These are phyloP conservation scores for Casuarina glauca DNA, from an alignment of 306 rosid genomes.

Conservation along the genomic window DNA sequence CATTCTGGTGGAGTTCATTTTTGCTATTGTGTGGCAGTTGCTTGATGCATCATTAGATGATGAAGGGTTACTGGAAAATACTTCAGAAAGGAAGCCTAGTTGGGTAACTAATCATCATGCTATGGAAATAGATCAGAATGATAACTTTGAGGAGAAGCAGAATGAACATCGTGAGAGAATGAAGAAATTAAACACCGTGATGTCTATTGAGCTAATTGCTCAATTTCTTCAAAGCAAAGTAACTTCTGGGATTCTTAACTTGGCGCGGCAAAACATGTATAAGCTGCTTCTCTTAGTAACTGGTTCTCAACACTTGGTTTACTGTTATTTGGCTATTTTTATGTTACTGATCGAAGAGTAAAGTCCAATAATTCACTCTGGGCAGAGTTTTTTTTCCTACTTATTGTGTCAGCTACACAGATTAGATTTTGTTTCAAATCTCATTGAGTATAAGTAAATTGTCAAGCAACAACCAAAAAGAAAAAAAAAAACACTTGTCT, in stretches of 20 bases:
- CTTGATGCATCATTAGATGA: slow-evolving; percentile 89
- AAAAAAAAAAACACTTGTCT: background rate
- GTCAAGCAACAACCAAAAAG: slow-evolving; percentile 1
- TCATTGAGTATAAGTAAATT: background rate
- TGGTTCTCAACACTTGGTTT: background rate
- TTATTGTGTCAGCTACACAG: background rate
- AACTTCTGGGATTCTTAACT: slow-evolving; percentile 68
- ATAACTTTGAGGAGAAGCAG: slow-evolving; percentile 47
- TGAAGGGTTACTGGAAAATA: slow-evolving; percentile 75
- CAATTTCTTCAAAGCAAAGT: slow-evolving; percentile 65
- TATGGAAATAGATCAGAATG: slow-evolving; percentile 66
- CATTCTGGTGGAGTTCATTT: slow-evolving; percentile 73
- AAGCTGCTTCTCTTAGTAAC: slow-evolving; percentile 26
- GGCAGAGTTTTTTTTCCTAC: slow-evolving; percentile 10
- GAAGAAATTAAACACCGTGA: slow-evolving; percentile 56
- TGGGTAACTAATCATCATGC: slow-evolving; percentile 65
- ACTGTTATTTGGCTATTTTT: background rate
- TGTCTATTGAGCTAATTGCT: slow-evolving; percentile 79
- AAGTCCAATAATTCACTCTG: background rate
- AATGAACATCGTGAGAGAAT: slow-evolving; percentile 55
- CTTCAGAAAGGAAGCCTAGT: slow-evolving; percentile 58
- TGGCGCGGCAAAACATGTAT: slow-evolving; percentile 79
- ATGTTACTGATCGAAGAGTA: background rate
- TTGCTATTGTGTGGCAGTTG: slow-evolving; percentile 81
- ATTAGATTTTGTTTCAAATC: slow-evolving; percentile 8